A percentile compares a stretch with the other conserved stretches of the same genome.
phyloP scores from a whole-genome alignment of 441 rosid genomes.

The Isatis lusitanica region DNA sequence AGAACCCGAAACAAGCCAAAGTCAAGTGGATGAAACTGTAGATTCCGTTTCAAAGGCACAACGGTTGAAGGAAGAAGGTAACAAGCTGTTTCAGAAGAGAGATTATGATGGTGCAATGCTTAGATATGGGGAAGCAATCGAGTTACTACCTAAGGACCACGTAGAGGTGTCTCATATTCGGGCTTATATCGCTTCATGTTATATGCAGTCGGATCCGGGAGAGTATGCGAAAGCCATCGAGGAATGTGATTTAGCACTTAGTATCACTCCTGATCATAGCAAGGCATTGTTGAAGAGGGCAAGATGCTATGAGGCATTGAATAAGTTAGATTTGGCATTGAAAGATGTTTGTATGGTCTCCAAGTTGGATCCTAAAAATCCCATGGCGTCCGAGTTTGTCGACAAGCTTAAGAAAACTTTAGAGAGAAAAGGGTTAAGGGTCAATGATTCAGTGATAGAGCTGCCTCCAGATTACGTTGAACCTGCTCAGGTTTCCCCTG shows the following conservation, averaged over 20 bases:
- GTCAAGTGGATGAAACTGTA: constrained; percentile 40
- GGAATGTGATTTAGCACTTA: constrained; percentile 61
- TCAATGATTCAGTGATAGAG: constrained; percentile 52
- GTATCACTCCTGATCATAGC: constrained; percentile 50
- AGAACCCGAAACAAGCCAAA: constrained; percentile 38
- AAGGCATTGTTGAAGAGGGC: constrained; percentile 69
- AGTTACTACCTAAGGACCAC: constrained; percentile 56
- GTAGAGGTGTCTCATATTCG: constrained; percentile 56
- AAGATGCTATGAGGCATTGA: constrained; percentile 67
- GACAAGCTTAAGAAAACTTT: constrained; percentile 53
- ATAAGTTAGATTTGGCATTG: constrained; percentile 59
- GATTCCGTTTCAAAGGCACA: constrained; percentile 51
- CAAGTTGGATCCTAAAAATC: constrained; percentile 55
- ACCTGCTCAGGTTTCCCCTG: constrained; percentile 42
- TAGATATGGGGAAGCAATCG: constrained; percentile 61
- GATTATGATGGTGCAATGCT: constrained; percentile 57
- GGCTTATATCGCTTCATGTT: constrained; percentile 63
- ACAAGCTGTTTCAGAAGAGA: constrained; percentile 61
- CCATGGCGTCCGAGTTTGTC: constrained; percentile 56
- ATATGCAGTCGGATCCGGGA: constrained; percentile 60
- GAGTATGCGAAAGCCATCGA: constrained; percentile 60
- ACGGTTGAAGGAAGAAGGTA: constrained; percentile 63
- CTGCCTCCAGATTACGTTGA: constrained; percentile 57
- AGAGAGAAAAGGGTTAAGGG: constrained; percentile 52
- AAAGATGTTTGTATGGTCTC: constrained; percentile 57